Base-by-base conservation (phyloP, 257 asterid genomes). In the Solanum pimpinellifolium region DNA sequence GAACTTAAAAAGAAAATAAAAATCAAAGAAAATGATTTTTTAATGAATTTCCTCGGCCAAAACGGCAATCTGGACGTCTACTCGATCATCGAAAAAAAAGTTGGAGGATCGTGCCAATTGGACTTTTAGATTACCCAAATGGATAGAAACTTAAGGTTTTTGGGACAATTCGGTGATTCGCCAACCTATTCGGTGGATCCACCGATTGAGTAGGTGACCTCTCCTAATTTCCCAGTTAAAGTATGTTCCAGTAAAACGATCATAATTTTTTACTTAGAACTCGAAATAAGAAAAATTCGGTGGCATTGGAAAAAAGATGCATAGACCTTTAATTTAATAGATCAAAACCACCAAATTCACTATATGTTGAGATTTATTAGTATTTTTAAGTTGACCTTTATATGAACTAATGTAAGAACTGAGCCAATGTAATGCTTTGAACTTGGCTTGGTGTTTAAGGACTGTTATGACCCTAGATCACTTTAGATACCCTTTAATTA, bases 11-110 rank as follows among this genome's bases (percentile, higher is more conserved):
- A 52, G 62, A 52, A 23, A 10, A 18, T 52, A 52, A 16, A 52
- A 52, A 52, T 52, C 4, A 16, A 52, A 52, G 4, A 52, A 52
- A 52, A 52, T 0, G 10, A 52, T 52, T 6, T 52, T 52, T 52
- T 52, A 52, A 52, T 52, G 62, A 52, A 52, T 52, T 3, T 0
- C 18, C 10, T 52, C 4, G n/a, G n/a, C n/a, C 0, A 18, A 52
- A 52, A 18, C 10, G 2, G 7, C 0, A 4, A 52, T 52, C n/a
- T 52, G 18, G 62, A 52, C 10, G n/a, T 52, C 62, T 52, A 23
- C 10, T 52, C 62, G 35, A 33, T 33, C 5, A 4, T 5, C 3
- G 35, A 33, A 33, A 33, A 31, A 52, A 52, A 16, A 18, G 62
- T 52, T 52, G 62, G 62, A 18, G 62, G 62, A 52, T 52, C 0